These are phyloP conservation scores for Russula sp. DNA, from an alignment of 768 basidiomycete species.

Conservation along the genomic window DNA sequence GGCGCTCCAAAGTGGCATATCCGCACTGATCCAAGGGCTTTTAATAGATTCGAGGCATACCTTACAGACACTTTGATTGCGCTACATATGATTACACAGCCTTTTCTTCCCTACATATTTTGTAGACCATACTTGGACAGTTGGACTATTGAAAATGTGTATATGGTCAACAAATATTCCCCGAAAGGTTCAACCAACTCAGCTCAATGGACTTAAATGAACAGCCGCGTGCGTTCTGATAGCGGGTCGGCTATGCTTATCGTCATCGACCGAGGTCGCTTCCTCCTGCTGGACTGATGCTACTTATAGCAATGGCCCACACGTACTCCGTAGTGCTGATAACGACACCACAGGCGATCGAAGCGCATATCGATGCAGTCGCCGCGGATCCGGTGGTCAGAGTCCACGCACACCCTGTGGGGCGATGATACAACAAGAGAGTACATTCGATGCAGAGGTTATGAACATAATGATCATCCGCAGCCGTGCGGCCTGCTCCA, in stretches of 20 bases:
- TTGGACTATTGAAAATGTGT: too few relatives aligned
- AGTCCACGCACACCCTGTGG: conserved; percentile 65
- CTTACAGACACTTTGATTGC: too few relatives aligned
- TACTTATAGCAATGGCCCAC: not conserved
- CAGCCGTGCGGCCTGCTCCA: conserved; percentile 79
- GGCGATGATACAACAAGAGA: conserved; percentile 60
- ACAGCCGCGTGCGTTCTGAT: not conserved
- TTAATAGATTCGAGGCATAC: too few relatives aligned
- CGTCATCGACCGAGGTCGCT: too few relatives aligned
- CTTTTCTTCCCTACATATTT: too few relatives aligned
- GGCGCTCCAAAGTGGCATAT: too few relatives aligned
- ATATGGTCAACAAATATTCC: too few relatives aligned
- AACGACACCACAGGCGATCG: conserved; percentile 6
- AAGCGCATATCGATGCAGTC: conserved; percentile 47
- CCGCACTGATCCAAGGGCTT: too few relatives aligned
- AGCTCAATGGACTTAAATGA: not conserved
- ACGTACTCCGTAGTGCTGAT: not conserved
- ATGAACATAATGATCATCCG: conserved; percentile 97
- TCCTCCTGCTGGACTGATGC: not conserved
- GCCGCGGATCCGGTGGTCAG: conserved; percentile 51
- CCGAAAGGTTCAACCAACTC: too few relatives aligned
- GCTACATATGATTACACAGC: too few relatives aligned
- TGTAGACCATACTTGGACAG: too few relatives aligned
- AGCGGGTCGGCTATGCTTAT: not conserved
- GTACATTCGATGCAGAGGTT: conserved; percentile 71